Base-by-base conservation (phyloP, 2,329 filamentous ascomycete species). In the Fusarium neocosmosporiellum region DNA sequence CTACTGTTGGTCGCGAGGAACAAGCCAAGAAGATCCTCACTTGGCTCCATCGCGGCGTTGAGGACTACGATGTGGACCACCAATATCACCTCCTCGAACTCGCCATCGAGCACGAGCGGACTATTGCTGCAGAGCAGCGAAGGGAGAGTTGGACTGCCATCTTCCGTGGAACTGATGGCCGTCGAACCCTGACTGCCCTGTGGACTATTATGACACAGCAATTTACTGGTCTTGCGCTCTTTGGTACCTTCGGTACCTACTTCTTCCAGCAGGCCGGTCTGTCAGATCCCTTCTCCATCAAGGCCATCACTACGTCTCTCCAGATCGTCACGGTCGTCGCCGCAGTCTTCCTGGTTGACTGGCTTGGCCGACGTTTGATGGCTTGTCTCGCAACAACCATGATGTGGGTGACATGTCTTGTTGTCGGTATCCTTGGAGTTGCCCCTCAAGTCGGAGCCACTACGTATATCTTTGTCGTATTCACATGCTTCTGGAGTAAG, bases 221-320 rank as follows among this genome's bases (percentile, higher is more conserved):
- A 29, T 70, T 70, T 34, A 50, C 65, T 24, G 66, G 66, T 3
- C 58, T 69, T 7, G 62, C 66, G 1, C 54, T 69, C 43, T 69
- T 69, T 48, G 58, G 53, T 6, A 67, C 88, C 68, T 92, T 91
- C 73, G 89, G 88, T 1, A 91, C 78, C 50, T 81, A 80, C 22
- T 57, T 57, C 54, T 57, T 57, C 33, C 54, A 57, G 22, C 54
- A 57, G 33, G 54, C 54, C 22, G 54, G 54, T 7, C 20, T 57
- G 2, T 18, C 54, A 10, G 22, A 57, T n/a, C 54, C 54, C 20
- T 57, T 57, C 54, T 37, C 54, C 20, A 36, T 57, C 22, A 57
- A 57, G 18, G 54, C 34, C 18, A 57, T 57, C 18, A 57, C 54
- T n/a, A 37, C 54, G 10, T 57, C 54, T 6, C 33, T 57, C 22